Conservation (phyloP, 371 early-diverging fungal species). For the Actinomortierella wolfii region DNA sequence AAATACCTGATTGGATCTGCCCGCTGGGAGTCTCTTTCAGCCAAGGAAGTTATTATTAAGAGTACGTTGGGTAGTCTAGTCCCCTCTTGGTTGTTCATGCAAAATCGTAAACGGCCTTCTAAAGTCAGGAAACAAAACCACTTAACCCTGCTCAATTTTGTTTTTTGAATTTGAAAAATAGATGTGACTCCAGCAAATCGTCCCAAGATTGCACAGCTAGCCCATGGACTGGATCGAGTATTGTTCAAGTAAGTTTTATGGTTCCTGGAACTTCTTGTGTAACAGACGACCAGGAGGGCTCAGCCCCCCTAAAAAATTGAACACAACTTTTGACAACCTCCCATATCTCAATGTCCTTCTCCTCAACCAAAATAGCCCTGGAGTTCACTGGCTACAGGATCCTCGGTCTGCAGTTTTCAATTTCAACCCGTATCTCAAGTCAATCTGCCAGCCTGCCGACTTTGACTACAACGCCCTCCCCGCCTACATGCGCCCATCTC, state of each 20-base stretch:
- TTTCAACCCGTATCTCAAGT: constrained; percentile 77
- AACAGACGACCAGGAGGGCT: too few relatives aligned
- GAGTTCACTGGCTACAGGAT: constrained; percentile 85
- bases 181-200: constrained; percentile 33
- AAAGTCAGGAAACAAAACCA: background rate
- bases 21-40: constrained; percentile 33
- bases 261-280: background rate
- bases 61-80: constrained; percentile 12
- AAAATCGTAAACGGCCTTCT: background rate
- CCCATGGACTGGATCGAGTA: constrained; percentile 81
- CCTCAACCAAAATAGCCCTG: constrained; percentile 61
- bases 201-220: constrained; percentile 54
- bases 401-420: constrained; percentile 78
- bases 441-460: constrained; percentile 76
- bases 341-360: background rate
- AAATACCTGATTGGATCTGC: constrained; percentile 29
- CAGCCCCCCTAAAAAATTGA: too few relatives aligned
- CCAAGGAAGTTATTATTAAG: constrained; percentile 27
- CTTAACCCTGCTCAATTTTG: background rate
- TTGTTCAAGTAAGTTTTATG: constrained; percentile 70
- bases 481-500: constrained; percentile 82
- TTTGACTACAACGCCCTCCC: constrained; percentile 80
- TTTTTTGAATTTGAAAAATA: background rate
- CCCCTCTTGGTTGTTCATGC: background rate
- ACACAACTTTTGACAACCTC: background rate